Evolutionary conservation across 306 rosid genomes (phyloP), one percentile per base, ranked within the genome.

Genomic region (Potentilla sterilis): DNA sequence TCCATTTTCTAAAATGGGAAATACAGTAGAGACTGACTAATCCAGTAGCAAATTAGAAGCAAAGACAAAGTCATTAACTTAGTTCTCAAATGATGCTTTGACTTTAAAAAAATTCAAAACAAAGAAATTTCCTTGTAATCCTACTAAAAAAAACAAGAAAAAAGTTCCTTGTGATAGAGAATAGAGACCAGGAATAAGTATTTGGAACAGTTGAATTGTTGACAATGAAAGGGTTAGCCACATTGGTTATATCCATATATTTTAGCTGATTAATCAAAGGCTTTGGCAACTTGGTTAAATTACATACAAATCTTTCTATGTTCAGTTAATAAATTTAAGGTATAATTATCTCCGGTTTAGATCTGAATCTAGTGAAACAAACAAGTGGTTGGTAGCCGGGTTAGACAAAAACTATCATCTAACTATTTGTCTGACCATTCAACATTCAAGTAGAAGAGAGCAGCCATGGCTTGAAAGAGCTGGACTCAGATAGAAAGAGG

Each of bases 1-100:
- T 63, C 65, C 51, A 41, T 79, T 34, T 54, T 34, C 68, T 16
- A 12, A 65, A 40, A 38, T 38, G 70, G 24, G 46, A 65, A 62
- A 34, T 24, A 38, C 21, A 63, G 3, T 38, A 18, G 44, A 37
- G 28, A 65, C 22, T 7, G 4, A 63, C 3, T 6, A 7, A 38
- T 18, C 46, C 69, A 65, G 8, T 15, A 64, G 44, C 7, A 64
- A 1, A 64, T 32, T 21, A 62, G 9, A 16, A 18, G 14, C 14
- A 19, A 19, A 65, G 15, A 18, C 19, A 63, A 6, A 6, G 2
- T 37, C 43, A 59, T 63, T 0, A 63, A 16, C 5, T 62, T 22
- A 0, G 16, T 11, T 62, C 22, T 6, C 21, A 15, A 16, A 35
- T 34, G 68, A n/a, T 34, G 68, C 38, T 59, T 62, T 62, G 67